These are phyloP conservation scores for Saururus chinensis DNA, from an alignment of 164 flowering plant species.

Conservation along the genomic window DNA sequence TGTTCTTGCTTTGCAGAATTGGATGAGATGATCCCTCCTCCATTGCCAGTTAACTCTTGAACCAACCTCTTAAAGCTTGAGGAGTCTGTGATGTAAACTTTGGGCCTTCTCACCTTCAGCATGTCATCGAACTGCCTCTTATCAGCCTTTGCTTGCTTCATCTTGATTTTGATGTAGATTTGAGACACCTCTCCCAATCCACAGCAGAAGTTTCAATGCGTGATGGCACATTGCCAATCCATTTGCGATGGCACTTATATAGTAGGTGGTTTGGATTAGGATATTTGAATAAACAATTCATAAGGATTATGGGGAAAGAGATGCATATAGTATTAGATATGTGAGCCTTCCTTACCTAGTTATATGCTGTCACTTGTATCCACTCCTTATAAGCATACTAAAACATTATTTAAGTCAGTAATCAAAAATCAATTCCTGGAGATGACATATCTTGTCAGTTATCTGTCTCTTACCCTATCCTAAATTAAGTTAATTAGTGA, in stretches of 20 bases:
- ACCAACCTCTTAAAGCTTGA: slow-evolving; percentile 53
- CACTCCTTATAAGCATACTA: not conserved
- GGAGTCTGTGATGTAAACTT: slow-evolving; percentile 48
- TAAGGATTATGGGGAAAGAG: slow-evolving; percentile 25
- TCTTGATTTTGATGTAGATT: slow-evolving; percentile 18
- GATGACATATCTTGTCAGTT: not conserved
- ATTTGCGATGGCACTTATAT: not conserved
- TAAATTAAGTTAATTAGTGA: too few species aligned
- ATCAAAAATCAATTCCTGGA: slow-evolving; percentile 6
- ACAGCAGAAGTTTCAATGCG: slow-evolving; percentile 19
- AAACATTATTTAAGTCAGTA: not conserved
- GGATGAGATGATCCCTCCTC: slow-evolving; percentile 2
- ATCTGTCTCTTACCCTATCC: not conserved
- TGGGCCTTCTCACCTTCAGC: slow-evolving; percentile 38
- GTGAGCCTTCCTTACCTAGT: not conserved
- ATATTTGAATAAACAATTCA: slow-evolving; percentile 7
- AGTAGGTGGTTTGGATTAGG: slow-evolving; percentile 3
- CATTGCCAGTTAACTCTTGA: slow-evolving; percentile 58
- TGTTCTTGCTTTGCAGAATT: slow-evolving; percentile 1
- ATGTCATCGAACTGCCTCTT: slow-evolving; percentile 19
- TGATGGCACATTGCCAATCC: slow-evolving; percentile 2
- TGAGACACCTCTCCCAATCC: slow-evolving; percentile 4
- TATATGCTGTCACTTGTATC: slow-evolving; percentile 20
- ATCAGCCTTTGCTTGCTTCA: slow-evolving; percentile 17
- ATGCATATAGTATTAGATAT: slow-evolving; percentile 6